Evolutionary conservation across 768 basidiomycete species (phyloP).

Genomic region (Tephrocybe sp.): DNA sequence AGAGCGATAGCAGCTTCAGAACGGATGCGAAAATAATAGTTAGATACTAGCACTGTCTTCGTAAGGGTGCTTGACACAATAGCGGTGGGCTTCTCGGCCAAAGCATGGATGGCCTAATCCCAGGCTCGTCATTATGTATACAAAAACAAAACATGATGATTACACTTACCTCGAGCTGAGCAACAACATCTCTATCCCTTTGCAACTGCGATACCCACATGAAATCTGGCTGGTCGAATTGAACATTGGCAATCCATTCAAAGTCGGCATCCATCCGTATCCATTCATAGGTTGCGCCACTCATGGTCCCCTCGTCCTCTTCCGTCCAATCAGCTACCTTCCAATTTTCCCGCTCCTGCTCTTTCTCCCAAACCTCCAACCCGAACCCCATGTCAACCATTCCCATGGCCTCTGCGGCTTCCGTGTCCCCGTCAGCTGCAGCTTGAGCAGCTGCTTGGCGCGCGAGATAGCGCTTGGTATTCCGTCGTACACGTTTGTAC

Average conservation of each 20-base stretch:
- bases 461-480: constrained; percentile 94
- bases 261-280: constrained; percentile 99
- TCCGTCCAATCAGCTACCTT: constrained; percentile 98
- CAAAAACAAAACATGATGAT: background rate
- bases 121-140: background rate
- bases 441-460: constrained; percentile 92
- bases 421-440: constrained; percentile 87
- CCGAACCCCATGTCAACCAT: constrained; percentile 95
- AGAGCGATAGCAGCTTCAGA: constrained; percentile 91
- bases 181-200: constrained; percentile 94
- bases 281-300: constrained; percentile 98
- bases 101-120: constrained; percentile 84
- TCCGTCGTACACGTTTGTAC: constrained; percentile 93
- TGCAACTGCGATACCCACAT: constrained; percentile 99
- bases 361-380: constrained; percentile 94
- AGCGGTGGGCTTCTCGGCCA: constrained; percentile 76
- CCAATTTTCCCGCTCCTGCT: constrained; percentile 91
- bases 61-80: constrained; percentile 91
- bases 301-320: constrained; percentile 92
- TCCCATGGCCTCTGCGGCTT: constrained; percentile 91
- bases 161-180: constrained; percentile 85
- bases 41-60: constrained; percentile 90
- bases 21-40: constrained; percentile 95
- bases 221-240: constrained; percentile 94
- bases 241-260: constrained; percentile 95